These are phyloP conservation scores for Neurospora sp. DNA, from an alignment of 495 filamentous ascomycete genomes.

Conservation along the genomic window DNA sequence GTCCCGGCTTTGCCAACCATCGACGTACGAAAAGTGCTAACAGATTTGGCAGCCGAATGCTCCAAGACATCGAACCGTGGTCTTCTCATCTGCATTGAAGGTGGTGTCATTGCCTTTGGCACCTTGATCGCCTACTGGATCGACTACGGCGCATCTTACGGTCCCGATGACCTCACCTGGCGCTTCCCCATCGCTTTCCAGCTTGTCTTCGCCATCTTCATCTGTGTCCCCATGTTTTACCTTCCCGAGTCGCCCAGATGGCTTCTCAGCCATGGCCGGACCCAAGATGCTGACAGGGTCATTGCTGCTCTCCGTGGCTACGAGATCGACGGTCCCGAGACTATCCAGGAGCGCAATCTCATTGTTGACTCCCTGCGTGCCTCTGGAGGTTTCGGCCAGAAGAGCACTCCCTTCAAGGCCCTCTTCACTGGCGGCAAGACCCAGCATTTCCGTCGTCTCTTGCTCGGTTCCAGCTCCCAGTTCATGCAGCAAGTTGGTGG, in stretches of 20 bases:
- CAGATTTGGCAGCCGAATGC: slow-evolving; percentile 39
- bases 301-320: slow-evolving; percentile 57
- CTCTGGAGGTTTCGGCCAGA: slow-evolving; percentile 43
- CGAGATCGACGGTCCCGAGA: slow-evolving; percentile 47
- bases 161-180: slow-evolving; percentile 55
- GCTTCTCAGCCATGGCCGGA: slow-evolving; percentile 55
- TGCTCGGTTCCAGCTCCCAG: slow-evolving; percentile 51
- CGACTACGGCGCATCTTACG: slow-evolving; percentile 67
- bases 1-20: slow-evolving; percentile 28
- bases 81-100: slow-evolving; percentile 76
- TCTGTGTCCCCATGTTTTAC: slow-evolving; percentile 52
- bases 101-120: slow-evolving; percentile 69
- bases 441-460: slow-evolving; percentile 54
- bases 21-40: neutral
- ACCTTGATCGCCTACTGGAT: slow-evolving; percentile 75
- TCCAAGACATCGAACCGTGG: slow-evolving; percentile 68
- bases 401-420: slow-evolving; percentile 44
- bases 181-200: slow-evolving; percentile 80
- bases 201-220: slow-evolving; percentile 59
- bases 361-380: slow-evolving; percentile 55
- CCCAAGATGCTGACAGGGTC: slow-evolving; percentile 58
- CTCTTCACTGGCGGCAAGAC: slow-evolving; percentile 54
- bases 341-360: slow-evolving; percentile 47
- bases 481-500: slow-evolving; percentile 72
- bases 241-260: slow-evolving; percentile 72